phyloP scores from a whole-genome alignment of 352 stramenopile genomes.

The Globisporangium polare region DNA sequence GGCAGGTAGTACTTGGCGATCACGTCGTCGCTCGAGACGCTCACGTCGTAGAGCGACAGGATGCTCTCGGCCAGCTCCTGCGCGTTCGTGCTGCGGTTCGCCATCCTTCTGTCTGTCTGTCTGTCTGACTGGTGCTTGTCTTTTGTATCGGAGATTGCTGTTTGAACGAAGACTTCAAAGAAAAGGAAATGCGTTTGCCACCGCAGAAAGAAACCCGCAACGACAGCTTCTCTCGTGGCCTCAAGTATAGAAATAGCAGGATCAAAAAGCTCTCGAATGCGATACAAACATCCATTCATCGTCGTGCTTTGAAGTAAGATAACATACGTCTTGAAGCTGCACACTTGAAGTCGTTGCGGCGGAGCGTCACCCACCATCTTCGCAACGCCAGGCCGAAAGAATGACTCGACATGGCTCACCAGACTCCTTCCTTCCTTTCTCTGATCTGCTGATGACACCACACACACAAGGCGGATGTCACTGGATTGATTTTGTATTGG shows the following conservation, averaged over 20 bases:
- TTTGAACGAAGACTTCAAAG: background rate
- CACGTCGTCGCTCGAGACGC: conserved; percentile 55
- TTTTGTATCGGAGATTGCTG: background rate
- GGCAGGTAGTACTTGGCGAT: conserved; percentile 76
- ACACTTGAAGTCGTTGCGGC: conserved; percentile 5
- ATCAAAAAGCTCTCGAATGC: too few relatives aligned
- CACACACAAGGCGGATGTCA: background rate
- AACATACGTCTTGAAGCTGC: background rate
- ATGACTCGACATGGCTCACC: background rate
- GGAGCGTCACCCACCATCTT: too few relatives aligned
- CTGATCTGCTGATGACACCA: background rate
- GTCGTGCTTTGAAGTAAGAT: background rate
- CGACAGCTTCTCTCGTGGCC: too few relatives aligned
- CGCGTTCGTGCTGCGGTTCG: conserved; percentile 61
- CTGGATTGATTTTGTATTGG: background rate
- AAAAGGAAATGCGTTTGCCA: background rate
- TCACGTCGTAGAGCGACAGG: conserved; percentile 82
- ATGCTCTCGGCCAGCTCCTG: conserved; percentile 78
- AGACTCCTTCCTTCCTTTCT: background rate
- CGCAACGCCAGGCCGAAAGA: background rate
- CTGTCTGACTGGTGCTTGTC: background rate
- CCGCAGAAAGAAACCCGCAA: too few relatives aligned
- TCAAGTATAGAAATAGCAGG: background rate
- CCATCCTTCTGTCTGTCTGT: conserved; percentile 23
- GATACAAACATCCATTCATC: too few relatives aligned